Evolutionary conservation across 164 flowering plant genomes (phyloP).

Genomic region (Tetrastigma voinierianum): DNA sequence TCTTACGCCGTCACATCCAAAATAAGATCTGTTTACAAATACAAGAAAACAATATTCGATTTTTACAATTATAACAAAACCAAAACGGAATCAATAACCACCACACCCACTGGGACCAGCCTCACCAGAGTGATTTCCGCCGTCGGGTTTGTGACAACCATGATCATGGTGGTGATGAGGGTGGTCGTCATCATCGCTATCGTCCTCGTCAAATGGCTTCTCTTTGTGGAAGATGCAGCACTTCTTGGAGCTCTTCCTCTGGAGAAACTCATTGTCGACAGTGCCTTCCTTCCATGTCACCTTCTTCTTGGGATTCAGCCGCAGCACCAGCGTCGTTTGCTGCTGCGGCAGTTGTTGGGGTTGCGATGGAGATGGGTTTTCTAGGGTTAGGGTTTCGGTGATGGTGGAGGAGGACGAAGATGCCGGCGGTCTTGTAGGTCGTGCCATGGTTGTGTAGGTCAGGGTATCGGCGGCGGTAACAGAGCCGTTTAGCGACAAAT

Average conservation of each 20-base stretch:
- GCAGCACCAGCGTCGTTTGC: slow-evolving; percentile 42
- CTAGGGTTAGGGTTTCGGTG: slow-evolving; percentile 44
- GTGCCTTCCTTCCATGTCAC: slow-evolving; percentile 97
- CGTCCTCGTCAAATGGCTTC: slow-evolving; percentile 89
- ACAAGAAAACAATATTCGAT: too few relatives aligned
- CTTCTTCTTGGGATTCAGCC: slow-evolving; percentile 66
- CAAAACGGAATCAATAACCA: too few relatives aligned
- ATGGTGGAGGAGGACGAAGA: slow-evolving; percentile 14
- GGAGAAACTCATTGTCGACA: slow-evolving; percentile 88
- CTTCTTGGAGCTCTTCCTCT: slow-evolving; percentile 89
- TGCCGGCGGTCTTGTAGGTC: too few relatives aligned
- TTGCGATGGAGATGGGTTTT: slow-evolving; percentile 28
- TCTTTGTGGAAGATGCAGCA: slow-evolving; percentile 95
- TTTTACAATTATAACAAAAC: too few relatives aligned
- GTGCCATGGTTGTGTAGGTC: too few relatives aligned
- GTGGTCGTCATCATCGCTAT: slow-evolving; percentile 59
- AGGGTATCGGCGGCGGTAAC: too few relatives aligned
- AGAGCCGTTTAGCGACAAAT: too few relatives aligned
- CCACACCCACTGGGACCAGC: too few relatives aligned
- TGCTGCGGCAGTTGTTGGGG: slow-evolving; percentile 13
- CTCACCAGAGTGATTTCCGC: too few relatives aligned
- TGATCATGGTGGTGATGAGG: slow-evolving; percentile 12
- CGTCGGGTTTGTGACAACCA: too few relatives aligned
- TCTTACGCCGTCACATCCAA: too few relatives aligned
- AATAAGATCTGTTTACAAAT: too few relatives aligned